Evolutionary conservation across 1,139 yeast species (phyloP), one percentile per base, ranked within the genome.

Genomic region (Blastobotrys proliferans): DNA sequence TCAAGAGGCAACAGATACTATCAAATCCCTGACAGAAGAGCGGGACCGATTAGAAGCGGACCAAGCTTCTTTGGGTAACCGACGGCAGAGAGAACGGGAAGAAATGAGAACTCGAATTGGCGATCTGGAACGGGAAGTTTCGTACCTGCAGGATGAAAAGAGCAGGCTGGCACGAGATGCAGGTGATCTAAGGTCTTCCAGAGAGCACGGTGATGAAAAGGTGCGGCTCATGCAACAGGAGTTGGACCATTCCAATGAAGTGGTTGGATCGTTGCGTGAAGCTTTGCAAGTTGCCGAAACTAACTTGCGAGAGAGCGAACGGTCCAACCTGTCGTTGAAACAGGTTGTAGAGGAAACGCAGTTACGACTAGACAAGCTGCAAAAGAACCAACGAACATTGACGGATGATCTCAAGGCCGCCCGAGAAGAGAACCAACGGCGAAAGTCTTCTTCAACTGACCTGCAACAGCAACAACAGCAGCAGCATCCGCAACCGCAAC

Each of bases 41-140:
- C 79, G 77, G 40, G 73, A 72, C 16, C 75, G 75, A 34, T 51
- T 78, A 2, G 87, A 84, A 51, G 64, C 73, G 9, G 81, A 77
- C 24, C 58, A 74, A 10, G 74, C 76, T n/a, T 51, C 70, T 18
- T 60, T 68, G 10, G 61, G 77, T 27, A 75, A 73, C 57, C 64
- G 74, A 63, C 66, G 80, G 55, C 75, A 77, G 53, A 62, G 69
- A 21, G 76, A 70, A 38, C 60, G 75, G 18, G 70, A 68, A 24
- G 70, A 54, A 11, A 44, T 68, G 37, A 55, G 53, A 33, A 48
- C 57, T 20, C 60, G 58, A 33, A 44, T 62, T 3, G 55, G 54
- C 2, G 64, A 62, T 17, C 49, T 67, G 31, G 61, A 53, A 27
- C 52, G 53, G 38, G 60, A 59, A 14, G 56, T 59, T 5, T 56